These are phyloP conservation scores for Rhododendron williamsianum DNA, from an alignment of 148 eudicot species.

Conservation along the genomic window DNA sequence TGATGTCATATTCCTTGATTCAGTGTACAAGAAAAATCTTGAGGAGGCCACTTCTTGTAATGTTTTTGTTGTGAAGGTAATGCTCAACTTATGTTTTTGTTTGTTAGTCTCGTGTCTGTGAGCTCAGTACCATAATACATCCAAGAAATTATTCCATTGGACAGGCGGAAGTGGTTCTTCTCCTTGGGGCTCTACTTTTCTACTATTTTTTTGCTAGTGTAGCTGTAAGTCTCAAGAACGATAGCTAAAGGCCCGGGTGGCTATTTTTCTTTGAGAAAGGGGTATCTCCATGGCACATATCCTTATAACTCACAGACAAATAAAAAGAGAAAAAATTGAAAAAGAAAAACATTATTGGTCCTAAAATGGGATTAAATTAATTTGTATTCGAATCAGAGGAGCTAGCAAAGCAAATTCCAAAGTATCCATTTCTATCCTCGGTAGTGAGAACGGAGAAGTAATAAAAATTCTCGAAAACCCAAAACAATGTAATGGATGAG, in stretches of 20 bases:
- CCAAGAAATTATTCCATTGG: background rate
- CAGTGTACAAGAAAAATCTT: conserved; percentile 50
- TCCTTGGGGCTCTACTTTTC: background rate
- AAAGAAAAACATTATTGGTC: background rate
- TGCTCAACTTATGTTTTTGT: background rate
- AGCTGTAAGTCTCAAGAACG: background rate
- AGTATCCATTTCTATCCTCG: background rate
- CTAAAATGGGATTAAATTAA: background rate
- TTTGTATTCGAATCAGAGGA: background rate
- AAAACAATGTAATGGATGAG: background rate
- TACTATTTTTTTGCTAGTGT: background rate
- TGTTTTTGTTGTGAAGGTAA: conserved; percentile 81
- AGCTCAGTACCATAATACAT: background rate
- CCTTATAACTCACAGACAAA: background rate
- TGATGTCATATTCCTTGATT: conserved; percentile 84
- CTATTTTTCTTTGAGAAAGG: background rate
- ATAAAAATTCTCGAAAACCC: background rate
- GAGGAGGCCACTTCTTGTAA: conserved; percentile 90
- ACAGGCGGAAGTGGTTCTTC: background rate
- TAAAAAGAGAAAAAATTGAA: too few species aligned
- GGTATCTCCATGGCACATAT: background rate
- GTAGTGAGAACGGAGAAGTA: background rate
- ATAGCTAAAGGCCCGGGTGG: background rate
- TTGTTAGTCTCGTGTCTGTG: background rate
- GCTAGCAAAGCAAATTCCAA: background rate